phyloP scores from a whole-genome alignment of 768 basidiomycete genomes.

The Suillus paluster region DNA sequence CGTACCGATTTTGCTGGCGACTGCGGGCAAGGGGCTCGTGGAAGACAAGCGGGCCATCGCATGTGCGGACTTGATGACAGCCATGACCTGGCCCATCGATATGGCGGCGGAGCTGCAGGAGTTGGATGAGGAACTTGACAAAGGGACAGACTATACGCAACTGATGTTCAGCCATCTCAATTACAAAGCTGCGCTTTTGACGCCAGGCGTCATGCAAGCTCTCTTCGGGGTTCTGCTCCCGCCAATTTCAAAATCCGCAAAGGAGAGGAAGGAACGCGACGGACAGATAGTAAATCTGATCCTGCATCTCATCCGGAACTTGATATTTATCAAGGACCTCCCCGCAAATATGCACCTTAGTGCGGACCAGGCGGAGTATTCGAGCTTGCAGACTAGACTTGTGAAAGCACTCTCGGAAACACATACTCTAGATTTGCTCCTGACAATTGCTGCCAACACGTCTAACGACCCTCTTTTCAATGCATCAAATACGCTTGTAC shows the following conservation, averaged over 20 bases:
- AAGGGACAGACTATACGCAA: slow-evolving; percentile 87
- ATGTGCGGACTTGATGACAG: slow-evolving; percentile 88
- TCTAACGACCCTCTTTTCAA: slow-evolving; percentile 80
- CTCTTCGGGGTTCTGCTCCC: slow-evolving; percentile 79
- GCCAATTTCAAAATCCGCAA: slow-evolving; percentile 67
- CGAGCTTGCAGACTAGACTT: slow-evolving; percentile 77
- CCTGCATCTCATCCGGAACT: slow-evolving; percentile 88
- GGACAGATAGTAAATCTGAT: slow-evolving; percentile 86
- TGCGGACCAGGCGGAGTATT: slow-evolving; percentile 78
- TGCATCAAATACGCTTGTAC: slow-evolving; percentile 84
- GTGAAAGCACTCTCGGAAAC: slow-evolving; percentile 73
- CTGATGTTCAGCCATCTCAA: slow-evolving; percentile 79
- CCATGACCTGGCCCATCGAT: slow-evolving; percentile 99
- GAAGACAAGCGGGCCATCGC: slow-evolving; percentile 85
- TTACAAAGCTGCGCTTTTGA: slow-evolving; percentile 81
- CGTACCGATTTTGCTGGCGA: slow-evolving; percentile 80
- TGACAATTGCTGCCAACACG: slow-evolving; percentile 85
- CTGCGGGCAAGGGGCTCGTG: slow-evolving; percentile 75
- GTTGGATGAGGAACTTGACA: slow-evolving; percentile 78
- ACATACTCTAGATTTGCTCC: slow-evolving; percentile 73
- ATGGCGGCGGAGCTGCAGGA: slow-evolving; percentile 93
- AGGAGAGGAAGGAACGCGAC: slow-evolving; percentile 80
- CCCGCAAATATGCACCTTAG: slow-evolving; percentile 72
- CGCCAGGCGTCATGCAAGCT: slow-evolving; percentile 69
- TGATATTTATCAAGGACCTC: slow-evolving; percentile 92